phyloP scores from a whole-genome alignment of 495 filamentous ascomycete species.

The Staphylotrichum tortipilum region DNA sequence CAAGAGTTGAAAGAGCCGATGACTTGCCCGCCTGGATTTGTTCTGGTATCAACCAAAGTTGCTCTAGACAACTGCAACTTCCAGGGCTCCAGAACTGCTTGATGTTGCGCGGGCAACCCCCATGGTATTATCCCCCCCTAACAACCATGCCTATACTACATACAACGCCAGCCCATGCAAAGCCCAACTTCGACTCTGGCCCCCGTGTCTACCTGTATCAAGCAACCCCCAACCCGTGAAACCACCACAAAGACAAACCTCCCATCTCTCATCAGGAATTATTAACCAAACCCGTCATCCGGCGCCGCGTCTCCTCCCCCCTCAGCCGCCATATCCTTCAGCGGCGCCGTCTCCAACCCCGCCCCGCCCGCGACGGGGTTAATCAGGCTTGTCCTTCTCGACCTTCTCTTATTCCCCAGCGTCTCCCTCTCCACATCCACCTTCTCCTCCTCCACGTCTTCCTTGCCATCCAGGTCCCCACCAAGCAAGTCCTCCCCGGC shows the following conservation, averaged over 20 bases:
- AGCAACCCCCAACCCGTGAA: too few species aligned
- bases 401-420: slow-evolving; percentile 23
- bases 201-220: background rate
- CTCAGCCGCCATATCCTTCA: slow-evolving; percentile 20
- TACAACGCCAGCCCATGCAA: slow-evolving; percentile 7
- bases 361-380: slow-evolving; percentile 17
- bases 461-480: slow-evolving; percentile 29
- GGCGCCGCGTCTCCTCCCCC: background rate
- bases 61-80: too few species aligned
- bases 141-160: background rate
- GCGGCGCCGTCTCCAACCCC: slow-evolving; percentile 40
- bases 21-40: too few species aligned
- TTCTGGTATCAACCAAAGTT: too few species aligned
- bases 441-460: slow-evolving; percentile 29
- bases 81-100: too few species aligned
- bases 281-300: slow-evolving; percentile 23
- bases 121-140: background rate
- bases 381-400: slow-evolving; percentile 38
- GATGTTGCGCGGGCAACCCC: background rate
- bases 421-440: slow-evolving; percentile 59
- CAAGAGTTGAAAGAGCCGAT: too few species aligned
- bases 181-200: background rate
- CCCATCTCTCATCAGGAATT: too few species aligned
- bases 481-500: too few species aligned
- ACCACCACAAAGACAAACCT: too few species aligned